phyloP scores from a whole-genome alignment of 257 asterid genomes.

The Scutellaria minor region DNA sequence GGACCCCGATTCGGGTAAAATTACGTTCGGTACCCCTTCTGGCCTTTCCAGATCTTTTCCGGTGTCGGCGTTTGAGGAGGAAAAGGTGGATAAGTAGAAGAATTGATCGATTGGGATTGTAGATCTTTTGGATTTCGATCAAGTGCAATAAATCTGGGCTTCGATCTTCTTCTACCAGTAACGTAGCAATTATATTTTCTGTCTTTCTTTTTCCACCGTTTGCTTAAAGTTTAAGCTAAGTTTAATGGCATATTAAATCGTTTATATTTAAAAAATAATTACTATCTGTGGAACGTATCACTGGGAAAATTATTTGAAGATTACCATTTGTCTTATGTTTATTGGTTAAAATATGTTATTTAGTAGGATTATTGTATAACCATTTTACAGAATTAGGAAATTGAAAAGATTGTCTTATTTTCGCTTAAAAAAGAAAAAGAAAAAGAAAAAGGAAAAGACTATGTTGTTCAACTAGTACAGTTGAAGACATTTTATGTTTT shows the following conservation, averaged over 20 bases:
- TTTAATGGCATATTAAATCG: not conserved
- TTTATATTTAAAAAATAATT: not conserved
- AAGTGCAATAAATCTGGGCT: conserved; percentile 22
- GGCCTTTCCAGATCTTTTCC: conserved; percentile 72
- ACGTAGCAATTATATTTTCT: not conserved
- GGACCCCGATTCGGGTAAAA: conserved; percentile 52
- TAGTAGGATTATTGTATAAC: too few species aligned
- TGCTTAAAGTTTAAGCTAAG: conserved; percentile 32
- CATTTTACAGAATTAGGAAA: too few species aligned
- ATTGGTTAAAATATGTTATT: too few species aligned
- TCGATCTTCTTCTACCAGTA: not conserved
- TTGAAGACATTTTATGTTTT: not conserved
- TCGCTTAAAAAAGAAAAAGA: too few species aligned
- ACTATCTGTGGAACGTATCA: not conserved
- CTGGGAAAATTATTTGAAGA: not conserved
- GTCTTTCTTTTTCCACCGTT: not conserved
- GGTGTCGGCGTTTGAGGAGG: conserved; percentile 60
- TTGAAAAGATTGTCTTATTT: too few species aligned
- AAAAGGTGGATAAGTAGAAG: conserved; percentile 31
- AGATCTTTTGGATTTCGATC: not conserved
- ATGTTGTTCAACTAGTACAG: too few species aligned
- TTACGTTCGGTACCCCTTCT: conserved; percentile 55
- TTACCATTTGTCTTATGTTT: too few species aligned
- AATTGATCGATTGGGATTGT: conserved; percentile 27
- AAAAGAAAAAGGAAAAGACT: too few species aligned